These are phyloP conservation scores for Sarcodon sp. DNA, from an alignment of 768 basidiomycete species.

Conservation along the genomic window DNA sequence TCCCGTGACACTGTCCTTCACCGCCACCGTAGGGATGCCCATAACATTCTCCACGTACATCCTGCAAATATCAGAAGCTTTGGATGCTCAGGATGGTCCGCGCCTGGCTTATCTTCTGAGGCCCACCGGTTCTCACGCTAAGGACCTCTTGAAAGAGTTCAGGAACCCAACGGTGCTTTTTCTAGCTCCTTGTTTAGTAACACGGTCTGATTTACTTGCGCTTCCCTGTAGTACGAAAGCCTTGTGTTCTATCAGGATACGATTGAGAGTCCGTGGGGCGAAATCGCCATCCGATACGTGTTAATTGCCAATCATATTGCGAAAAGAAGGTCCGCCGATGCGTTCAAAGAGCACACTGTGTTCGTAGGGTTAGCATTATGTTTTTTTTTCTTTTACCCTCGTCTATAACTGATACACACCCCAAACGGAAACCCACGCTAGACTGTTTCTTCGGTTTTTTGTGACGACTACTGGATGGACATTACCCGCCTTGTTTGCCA, in stretches of 20 bases:
- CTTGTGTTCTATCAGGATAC: slow-evolving; percentile 40
- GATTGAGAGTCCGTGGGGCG: slow-evolving; percentile 72
- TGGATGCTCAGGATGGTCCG: slow-evolving; percentile 51
- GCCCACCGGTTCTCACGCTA: slow-evolving; percentile 67
- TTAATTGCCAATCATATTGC: slow-evolving; percentile 60
- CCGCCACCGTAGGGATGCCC: slow-evolving; percentile 15
- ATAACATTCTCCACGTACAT: slow-evolving; percentile 47
- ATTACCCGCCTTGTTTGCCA: slow-evolving; percentile 69
- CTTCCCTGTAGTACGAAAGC: slow-evolving; percentile 14
- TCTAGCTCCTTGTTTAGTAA: not conserved
- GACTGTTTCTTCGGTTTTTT: slow-evolving; percentile 69
- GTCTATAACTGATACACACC: not conserved
- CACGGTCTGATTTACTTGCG: not conserved
- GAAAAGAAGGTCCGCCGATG: slow-evolving; percentile 52
- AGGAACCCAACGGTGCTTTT: slow-evolving; percentile 36
- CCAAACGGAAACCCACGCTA: slow-evolving; percentile 13
- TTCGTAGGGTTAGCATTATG: slow-evolving; percentile 56
- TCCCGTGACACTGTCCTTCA: not conserved
- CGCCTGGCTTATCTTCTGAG: slow-evolving; percentile 64
- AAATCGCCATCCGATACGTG: slow-evolving; percentile 75
- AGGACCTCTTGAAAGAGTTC: slow-evolving; percentile 62
- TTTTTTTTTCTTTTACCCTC: not conserved
- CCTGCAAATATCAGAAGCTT: slow-evolving; percentile 44
- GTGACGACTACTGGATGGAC: slow-evolving; percentile 80
- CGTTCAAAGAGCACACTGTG: slow-evolving; percentile 70